These are phyloP conservation scores for Flaveria floridana DNA, from an alignment of 140 eudicot species.

Conservation along the genomic window DNA sequence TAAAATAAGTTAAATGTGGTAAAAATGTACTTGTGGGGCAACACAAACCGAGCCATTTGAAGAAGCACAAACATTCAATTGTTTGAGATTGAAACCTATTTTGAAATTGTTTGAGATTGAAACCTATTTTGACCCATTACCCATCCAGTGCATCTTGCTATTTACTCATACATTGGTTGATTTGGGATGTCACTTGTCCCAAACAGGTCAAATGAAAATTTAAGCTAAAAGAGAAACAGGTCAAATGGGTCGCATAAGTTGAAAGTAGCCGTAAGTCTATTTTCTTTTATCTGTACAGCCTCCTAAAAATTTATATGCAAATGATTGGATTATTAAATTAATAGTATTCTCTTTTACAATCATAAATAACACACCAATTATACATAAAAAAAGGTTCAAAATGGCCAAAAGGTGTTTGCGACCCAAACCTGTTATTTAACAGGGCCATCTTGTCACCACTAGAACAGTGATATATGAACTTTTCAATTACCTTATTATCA, in stretches of 20 bases:
- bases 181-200: background rate
- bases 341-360: background rate
- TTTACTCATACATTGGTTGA: background rate
- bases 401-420: background rate
- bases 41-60: too few relatives aligned
- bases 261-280: background rate
- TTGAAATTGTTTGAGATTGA: background rate
- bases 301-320: background rate
- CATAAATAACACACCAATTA: background rate
- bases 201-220: background rate
- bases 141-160: background rate
- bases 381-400: background rate
- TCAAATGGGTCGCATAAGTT: background rate
- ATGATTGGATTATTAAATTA: background rate
- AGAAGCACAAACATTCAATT: too few relatives aligned
- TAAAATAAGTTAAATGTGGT: too few relatives aligned
- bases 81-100: background rate
- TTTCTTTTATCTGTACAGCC: background rate
- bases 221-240: background rate
- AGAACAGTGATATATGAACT: slow-evolving; percentile 4
- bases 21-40: too few relatives aligned
- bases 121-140: background rate
- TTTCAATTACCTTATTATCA: slow-evolving; percentile 67
- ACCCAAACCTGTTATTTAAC: background rate
- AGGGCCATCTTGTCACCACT: background rate